Base-by-base conservation (phyloP, 176 grass and related monocot species). In the Carex kokanica region DNA sequence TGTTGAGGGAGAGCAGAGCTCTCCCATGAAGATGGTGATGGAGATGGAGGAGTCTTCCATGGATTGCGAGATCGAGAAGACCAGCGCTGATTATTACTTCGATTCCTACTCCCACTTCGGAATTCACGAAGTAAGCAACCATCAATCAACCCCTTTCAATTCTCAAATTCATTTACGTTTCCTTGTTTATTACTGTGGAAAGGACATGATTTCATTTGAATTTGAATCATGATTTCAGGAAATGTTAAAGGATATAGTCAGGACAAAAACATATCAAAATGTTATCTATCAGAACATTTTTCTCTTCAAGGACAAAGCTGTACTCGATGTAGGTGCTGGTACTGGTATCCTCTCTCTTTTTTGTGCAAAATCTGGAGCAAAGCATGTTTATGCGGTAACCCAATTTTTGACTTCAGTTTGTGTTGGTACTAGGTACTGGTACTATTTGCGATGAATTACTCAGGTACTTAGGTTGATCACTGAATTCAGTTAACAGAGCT, bases 81-180 rank as follows among this genome's bases (percentile, higher is more conserved):
- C 93, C 71, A 99, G 96, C 86, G 96, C 96, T 60, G 96, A 99
- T 82, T 95, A 99, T 85, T 99, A 99, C 86, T 99, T 99, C 74
- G 96, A 99, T 49, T 99, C 96, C 83, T 99, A 99, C 81, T 99
- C 96, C 70, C 96, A 98, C 89, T 98, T 95, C 68, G 96, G 95
- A 72, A 94, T 94, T 87, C 92, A 98, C 78, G 95, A 98, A 94
- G 95, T 98, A 98, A 94, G 95, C 84, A 56, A 14, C 64, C 34
- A 77, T 62, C 25, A 85, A 71, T 1, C 31, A 32, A 32, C 31
- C 7, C 41, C 27, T 83, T 53, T 18, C 20, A 20, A 55, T 65
- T 80, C 8, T 36, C 69, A 78, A 55, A 25, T 25, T 25, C 24
- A 25, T 25, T 25, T 25, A 25, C 24, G 24, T 25, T 25, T 25